Evolutionary conservation across 2,329 filamentous ascomycete genomes (phyloP), one percentile per base, ranked within the genome.

Genomic region (Arthrobotrys sphaeroides): DNA sequence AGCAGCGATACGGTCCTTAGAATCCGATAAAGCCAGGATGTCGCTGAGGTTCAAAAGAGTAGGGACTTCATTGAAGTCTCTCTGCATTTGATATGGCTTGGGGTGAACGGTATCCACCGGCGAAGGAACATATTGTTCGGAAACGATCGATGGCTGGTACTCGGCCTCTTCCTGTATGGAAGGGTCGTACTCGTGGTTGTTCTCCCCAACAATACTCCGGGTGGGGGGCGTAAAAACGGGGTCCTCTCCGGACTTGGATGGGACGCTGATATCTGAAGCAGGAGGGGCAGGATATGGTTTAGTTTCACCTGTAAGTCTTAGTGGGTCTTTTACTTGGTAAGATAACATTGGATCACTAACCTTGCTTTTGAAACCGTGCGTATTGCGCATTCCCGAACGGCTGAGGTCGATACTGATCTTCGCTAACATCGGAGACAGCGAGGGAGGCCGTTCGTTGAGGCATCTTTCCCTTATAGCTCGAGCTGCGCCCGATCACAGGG

Each of bases 1-100:
- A 18, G 72, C 72, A 18, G 64, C 64, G 22, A 76, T 76, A 28
- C 72, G 72, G 22, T 76, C 72, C 38, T 76, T 69, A 1, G 72
- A 42, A 28, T 76, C 72, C 7, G 72, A 76, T 33, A 76, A 28
- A 36, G 72, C 72, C 5, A 70, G 49, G 18, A 76, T 76, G 42
- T 76, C 72, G 28, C 72, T 69, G 22, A 76, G 72, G 16, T 76
- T 67, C 22, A 76, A 45, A 10, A 76, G 49, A 0, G 65, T 70
- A n/a, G 72, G 72, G n/a, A 76, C 62, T 22, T 76, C 72, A 28
- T 62, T 66, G 49, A 69, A 76, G 31, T 65, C 72, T 38, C 42
- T 66, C 20, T 66, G 45, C 43, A 53, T 61, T 24, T 70, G 57
- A 31, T 45, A 74, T 5, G 59, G 47, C 13, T 69, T 69, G 24